phyloP scores from a whole-genome alignment of 306 rosid species.

The Arachis stenosperma region DNA sequence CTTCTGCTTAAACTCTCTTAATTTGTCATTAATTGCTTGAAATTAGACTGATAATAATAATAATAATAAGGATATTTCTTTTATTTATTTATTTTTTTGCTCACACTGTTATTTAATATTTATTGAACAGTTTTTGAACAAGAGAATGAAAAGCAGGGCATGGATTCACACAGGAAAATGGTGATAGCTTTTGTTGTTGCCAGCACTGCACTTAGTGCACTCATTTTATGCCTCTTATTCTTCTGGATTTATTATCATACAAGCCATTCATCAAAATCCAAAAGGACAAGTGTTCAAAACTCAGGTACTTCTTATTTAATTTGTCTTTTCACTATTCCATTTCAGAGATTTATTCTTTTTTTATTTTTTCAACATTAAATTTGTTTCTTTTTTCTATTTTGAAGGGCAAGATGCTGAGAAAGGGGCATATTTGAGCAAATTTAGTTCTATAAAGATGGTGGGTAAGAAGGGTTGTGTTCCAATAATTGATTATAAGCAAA shows the following conservation, averaged over 20 bases:
- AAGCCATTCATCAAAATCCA: slow-evolving; percentile 48
- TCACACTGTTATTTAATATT: slow-evolving; percentile 13
- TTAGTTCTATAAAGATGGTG: slow-evolving; percentile 59
- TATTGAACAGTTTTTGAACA: slow-evolving; percentile 51
- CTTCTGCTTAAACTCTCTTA: slow-evolving; percentile 35
- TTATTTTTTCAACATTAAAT: slow-evolving; percentile 8
- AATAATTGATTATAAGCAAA: slow-evolving; percentile 67
- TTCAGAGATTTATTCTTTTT: slow-evolving; percentile 19
- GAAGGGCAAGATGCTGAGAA: slow-evolving; percentile 70
- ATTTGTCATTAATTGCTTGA: slow-evolving; percentile 9
- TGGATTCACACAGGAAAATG: slow-evolving; percentile 64
- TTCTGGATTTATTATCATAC: slow-evolving; percentile 65
- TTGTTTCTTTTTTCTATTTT: slow-evolving; percentile 29
- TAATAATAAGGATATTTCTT: neutral
- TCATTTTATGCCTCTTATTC: slow-evolving; percentile 49
- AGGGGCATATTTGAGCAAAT: slow-evolving; percentile 69
- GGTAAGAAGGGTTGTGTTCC: slow-evolving; percentile 73
- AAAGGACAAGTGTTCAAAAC: slow-evolving; percentile 43
- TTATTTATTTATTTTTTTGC: slow-evolving; percentile 16
- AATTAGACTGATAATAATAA: neutral
- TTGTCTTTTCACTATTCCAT: slow-evolving; percentile 2
- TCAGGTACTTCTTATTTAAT: slow-evolving; percentile 38
- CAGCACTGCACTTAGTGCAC: slow-evolving; percentile 51
- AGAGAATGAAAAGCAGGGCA: slow-evolving; percentile 47
- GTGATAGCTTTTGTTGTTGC: slow-evolving; percentile 51